Percentiles rank a stretch among this genome's conserved stretches.
Evolutionary conservation across 306 rosid species (phyloP).

Genomic region (Castanospermum australe): DNA sequence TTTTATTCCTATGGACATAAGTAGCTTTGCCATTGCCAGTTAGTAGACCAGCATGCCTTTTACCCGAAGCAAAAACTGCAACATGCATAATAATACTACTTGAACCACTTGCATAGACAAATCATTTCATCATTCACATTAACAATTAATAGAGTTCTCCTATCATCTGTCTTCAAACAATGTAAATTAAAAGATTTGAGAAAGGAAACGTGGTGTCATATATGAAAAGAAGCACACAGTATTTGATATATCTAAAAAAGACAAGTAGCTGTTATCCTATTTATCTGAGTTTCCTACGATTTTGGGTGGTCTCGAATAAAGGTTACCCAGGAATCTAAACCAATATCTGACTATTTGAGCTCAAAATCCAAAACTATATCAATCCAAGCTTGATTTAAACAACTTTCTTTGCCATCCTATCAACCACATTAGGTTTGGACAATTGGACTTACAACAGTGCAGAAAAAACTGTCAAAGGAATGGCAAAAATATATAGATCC

Average conservation of each 20-base stretch:
- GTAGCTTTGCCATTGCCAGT: not conserved
- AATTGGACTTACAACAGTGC: not conserved
- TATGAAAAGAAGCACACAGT: not conserved
- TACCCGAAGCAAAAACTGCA: not conserved
- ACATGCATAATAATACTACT: not conserved
- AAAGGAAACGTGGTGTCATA: not conserved
- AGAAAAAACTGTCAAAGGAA: not conserved
- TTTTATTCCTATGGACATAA: not conserved
- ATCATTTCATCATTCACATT: not conserved
- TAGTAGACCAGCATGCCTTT: not conserved
- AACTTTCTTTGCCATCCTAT: not conserved
- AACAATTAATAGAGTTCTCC: not conserved
- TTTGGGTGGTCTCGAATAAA: not conserved
- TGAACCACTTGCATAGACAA: not conserved
- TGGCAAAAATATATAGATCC: not conserved
- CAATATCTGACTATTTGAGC: not conserved
- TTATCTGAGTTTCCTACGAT: not conserved
- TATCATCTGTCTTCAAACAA: not conserved
- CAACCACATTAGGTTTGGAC: conserved; percentile 7
- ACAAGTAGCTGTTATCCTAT: not conserved
- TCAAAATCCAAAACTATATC: not conserved
- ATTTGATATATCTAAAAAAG: not conserved
- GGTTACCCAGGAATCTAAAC: not conserved
- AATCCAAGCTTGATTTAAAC: not conserved
- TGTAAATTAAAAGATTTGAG: not conserved